Evolutionary conservation across 2,329 filamentous ascomycete species (phyloP).

Genomic region (Dactylonectria macrodidyma): DNA sequence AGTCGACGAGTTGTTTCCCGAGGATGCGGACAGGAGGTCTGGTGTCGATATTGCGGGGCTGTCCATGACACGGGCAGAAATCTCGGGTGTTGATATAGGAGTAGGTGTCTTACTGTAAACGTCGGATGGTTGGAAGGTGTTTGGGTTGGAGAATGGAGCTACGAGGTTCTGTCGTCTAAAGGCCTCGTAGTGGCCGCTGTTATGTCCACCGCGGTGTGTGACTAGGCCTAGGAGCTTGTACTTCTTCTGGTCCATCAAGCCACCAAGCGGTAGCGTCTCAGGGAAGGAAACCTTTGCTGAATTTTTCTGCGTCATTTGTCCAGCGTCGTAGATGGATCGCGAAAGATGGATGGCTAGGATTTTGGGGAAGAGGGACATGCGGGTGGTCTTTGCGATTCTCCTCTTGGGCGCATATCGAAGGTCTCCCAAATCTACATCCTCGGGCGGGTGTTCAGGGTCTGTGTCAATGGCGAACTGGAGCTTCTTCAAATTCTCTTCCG

Average conservation of each 20-base stretch:
- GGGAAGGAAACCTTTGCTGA: slow-evolving; percentile 94
- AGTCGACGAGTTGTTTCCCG: slow-evolving; percentile 53
- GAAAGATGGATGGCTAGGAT: slow-evolving; percentile 93
- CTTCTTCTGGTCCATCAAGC: slow-evolving; percentile 81
- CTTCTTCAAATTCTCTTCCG: slow-evolving; percentile 73
- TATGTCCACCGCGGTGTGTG: slow-evolving; percentile 94
- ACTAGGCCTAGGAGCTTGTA: slow-evolving; percentile 91
- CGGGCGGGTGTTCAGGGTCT: slow-evolving; percentile 84
- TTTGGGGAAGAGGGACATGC: slow-evolving; percentile 89
- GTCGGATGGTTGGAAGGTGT: slow-evolving; percentile 82
- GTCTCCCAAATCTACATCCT: slow-evolving; percentile 82
- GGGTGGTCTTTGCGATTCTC: slow-evolving; percentile 88
- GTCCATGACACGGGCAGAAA: slow-evolving; percentile 54
- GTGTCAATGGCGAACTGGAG: slow-evolving; percentile 80
- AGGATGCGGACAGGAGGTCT: slow-evolving; percentile 60
- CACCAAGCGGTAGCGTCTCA: slow-evolving; percentile 86
- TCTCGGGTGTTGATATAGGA: slow-evolving; percentile 64
- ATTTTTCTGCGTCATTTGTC: slow-evolving; percentile 88
- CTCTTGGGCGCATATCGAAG: slow-evolving; percentile 82
- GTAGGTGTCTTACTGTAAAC: slow-evolving; percentile 78
- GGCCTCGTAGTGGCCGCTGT: slow-evolving; percentile 97
- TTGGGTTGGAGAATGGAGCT: slow-evolving; percentile 85
- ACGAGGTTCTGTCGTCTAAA: slow-evolving; percentile 89
- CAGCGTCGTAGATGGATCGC: slow-evolving; percentile 89
- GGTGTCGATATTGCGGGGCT: slow-evolving; percentile 64